Conservation (phyloP, 805 yeast genomes). For the Pichia occidentalis region DNA sequence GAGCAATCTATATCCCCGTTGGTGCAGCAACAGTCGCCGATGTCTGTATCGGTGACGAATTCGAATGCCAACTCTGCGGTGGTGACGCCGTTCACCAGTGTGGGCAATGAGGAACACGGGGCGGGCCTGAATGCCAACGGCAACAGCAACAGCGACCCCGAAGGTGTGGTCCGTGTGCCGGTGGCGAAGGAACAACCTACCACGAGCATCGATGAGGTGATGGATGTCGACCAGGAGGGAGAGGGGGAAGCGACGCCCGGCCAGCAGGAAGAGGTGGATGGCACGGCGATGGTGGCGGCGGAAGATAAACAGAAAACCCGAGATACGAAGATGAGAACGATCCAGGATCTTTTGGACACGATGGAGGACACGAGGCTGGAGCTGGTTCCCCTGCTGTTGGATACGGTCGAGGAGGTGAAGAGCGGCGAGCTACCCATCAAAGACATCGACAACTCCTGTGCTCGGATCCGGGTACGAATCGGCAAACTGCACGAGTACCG, state of each 20-base stretch:
- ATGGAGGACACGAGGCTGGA: conserved; percentile 32
- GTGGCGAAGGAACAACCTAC: too few species aligned
- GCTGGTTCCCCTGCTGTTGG: conserved; percentile 35
- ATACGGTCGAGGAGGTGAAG: conserved; percentile 34
- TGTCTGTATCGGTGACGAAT: background rate
- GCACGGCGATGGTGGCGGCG: background rate
- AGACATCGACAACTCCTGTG: conserved; percentile 40
- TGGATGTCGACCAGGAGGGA: too few species aligned
- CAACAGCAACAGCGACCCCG: too few species aligned
- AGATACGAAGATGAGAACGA: background rate
- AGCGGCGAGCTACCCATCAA: conserved; percentile 36
- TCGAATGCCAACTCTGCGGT: too few species aligned
- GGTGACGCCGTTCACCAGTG: too few species aligned
- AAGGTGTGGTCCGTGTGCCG: too few species aligned
- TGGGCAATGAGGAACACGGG: too few species aligned
- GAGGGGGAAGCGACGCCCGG: too few species aligned
- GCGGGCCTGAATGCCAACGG: too few species aligned
- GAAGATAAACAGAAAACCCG: background rate
- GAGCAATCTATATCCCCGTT: too few species aligned
- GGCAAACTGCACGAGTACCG: conserved; percentile 35
- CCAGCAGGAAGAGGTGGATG: too few species aligned
- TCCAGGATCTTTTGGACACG: conserved; percentile 1
- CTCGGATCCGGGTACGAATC: conserved; percentile 38
- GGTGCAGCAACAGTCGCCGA: background rate
- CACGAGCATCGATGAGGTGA: too few species aligned